These are phyloP conservation scores for Microthlaspi erraticum DNA, from an alignment of 345 rosid species.

Conservation along the genomic window DNA sequence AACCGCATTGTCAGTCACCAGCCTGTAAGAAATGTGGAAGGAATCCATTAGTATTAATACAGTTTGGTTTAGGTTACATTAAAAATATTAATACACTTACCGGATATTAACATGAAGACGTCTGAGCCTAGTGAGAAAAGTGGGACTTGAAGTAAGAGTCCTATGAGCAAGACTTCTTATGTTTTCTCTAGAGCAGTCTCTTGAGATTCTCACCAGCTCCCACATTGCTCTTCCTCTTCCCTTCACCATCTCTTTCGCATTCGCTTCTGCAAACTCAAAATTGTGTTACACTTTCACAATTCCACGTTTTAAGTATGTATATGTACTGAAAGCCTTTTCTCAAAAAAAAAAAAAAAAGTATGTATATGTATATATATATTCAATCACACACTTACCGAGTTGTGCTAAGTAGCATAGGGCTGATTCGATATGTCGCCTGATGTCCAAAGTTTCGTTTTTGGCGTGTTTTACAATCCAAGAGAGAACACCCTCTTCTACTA, in stretches of 20 bases:
- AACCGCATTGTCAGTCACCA: background rate
- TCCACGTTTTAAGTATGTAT: too few species aligned
- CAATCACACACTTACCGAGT: conserved; percentile 59
- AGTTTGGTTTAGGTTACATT: conserved; percentile 27
- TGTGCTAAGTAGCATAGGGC: conserved; percentile 98
- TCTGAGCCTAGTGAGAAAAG: conserved; percentile 70
- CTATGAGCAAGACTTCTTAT: conserved; percentile 84
- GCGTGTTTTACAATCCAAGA: conserved; percentile 96
- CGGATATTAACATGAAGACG: conserved; percentile 59
- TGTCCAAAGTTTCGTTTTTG: conserved; percentile 75
- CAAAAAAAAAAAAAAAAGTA: background rate
- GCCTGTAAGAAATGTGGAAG: background rate
- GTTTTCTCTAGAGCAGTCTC: conserved; percentile 89
- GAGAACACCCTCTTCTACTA: conserved; percentile 92
- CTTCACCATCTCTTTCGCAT: conserved; percentile 88
- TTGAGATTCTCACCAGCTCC: conserved; percentile 89
- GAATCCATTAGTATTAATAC: too few species aligned
- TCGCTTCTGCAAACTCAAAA: conserved; percentile 61
- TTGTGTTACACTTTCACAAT: conserved; percentile 17
- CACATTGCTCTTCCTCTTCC: conserved; percentile 97
- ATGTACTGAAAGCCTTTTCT: too few species aligned
- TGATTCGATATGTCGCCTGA: conserved; percentile 85
- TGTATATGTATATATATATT: too few species aligned
- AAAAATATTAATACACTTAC: conserved; percentile 15
- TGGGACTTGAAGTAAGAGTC: conserved; percentile 69